Base-by-base conservation (phyloP, 305 asterid genomes). In the Rubia tinctorum region DNA sequence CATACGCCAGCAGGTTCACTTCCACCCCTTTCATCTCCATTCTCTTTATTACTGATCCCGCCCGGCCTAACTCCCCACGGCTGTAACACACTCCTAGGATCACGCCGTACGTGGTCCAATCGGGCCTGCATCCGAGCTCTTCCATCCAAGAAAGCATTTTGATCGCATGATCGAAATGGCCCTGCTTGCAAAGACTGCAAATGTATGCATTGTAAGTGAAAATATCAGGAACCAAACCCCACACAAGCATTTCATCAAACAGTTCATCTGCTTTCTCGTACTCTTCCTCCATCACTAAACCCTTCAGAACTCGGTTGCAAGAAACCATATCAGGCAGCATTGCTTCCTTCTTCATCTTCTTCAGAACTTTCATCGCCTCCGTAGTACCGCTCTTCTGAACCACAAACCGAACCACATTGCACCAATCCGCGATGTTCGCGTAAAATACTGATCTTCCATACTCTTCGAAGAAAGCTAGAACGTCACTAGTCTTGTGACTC, bases 171-270 rank as follows among this genome's bases (percentile, higher is more conserved):
- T 82, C 89, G 44, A 80, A 74, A 82, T 88, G 87, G 60, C 79
- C 78, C 74, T 85, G 96, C 86, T 77, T 72, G 61, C 95, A 87
- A 76, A 89, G 78, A 25, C 94, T 87, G 63, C 58, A 75, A 10
- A 90, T 85, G 76, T 84, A 84, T 73, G 80, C 80, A 78, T 83
- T 92, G 83, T 84, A 92, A 10, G 96, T 92, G 68, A 56, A 56
- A 60, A 84, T 71, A 77, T 89, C 83, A 23, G 96, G 97, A 72
- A 73, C 81, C 78, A 88, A 80, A 8, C 96, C 96, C 60, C 73
- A 69, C 47, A 89, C 89, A 74, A 92, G 91, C 91, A 92, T 74
- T 82, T 92, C 90, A 80, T 92, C 98, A 25, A 92, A 90, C 94
- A 90, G 73, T 45, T 89, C 78, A 55, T 88, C 92, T 5, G 89